Conservation (phyloP, 75 land plant species). For the Selaginella tamariscina region DNA sequence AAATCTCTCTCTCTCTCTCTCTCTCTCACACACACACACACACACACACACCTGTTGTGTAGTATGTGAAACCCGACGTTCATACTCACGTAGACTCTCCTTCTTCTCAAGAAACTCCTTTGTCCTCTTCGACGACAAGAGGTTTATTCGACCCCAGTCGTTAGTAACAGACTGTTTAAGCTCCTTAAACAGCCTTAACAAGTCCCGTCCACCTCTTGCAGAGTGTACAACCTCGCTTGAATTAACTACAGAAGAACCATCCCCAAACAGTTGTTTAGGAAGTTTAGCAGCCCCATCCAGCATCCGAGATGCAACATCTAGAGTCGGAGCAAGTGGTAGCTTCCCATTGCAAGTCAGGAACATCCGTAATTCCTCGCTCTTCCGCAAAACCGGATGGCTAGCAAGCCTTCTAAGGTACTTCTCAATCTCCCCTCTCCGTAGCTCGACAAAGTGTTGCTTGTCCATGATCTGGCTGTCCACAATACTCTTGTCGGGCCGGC, state of each 20-base stretch:
- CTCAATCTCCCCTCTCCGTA: constrained; percentile 19
- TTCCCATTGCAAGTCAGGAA: constrained; percentile 22
- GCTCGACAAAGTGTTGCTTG: constrained; percentile 29
- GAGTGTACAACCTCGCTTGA: constrained; percentile 69
- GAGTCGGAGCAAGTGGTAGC: constrained; percentile 20
- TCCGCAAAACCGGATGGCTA: constrained; percentile 19
- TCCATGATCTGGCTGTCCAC: constrained; percentile 34
- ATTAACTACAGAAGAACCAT: constrained; percentile 19
- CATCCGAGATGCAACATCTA: constrained; percentile 28
- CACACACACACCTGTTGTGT: neutral
- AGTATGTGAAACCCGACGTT: neutral
- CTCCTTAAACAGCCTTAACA: constrained; percentile 73
- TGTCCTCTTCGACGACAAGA: constrained; percentile 63
- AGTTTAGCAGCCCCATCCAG: constrained; percentile 27
- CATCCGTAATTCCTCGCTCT: constrained; percentile 20
- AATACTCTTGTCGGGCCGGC: constrained; percentile 27
- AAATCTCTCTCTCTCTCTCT: no score
- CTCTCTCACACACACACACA: no score
- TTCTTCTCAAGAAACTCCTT: constrained; percentile 83
- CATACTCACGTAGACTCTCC: constrained; percentile 25
- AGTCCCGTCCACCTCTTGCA: constrained; percentile 65
- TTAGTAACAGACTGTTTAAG: constrained; percentile 81
- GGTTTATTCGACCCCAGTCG: constrained; percentile 66
- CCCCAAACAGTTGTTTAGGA: constrained; percentile 33
- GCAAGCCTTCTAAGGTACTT: constrained; percentile 20